Conservation (phyloP, 2,329 filamentous ascomycete species). For the Diaporthe ampelina region DNA sequence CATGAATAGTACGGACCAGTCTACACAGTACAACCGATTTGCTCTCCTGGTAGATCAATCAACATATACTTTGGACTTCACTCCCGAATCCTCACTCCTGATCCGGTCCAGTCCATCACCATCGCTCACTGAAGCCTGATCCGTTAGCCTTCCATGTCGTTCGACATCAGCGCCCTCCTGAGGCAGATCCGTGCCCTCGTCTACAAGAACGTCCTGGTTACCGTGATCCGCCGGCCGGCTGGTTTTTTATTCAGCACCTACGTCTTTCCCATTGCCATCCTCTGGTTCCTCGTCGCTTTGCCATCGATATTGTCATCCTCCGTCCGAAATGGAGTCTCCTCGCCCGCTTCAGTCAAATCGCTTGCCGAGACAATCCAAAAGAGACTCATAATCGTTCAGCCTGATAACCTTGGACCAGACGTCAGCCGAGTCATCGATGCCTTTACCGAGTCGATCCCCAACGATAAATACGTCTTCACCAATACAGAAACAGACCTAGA, state of each 20-base stretch:
- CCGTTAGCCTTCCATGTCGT: neutral
- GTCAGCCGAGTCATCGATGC: constrained; percentile 9
- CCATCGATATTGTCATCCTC: neutral
- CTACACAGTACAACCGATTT: neutral
- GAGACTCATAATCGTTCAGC: neutral
- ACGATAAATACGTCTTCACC: neutral
- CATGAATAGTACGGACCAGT: neutral
- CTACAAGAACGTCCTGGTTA: constrained; percentile 1
- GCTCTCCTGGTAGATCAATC: neutral
- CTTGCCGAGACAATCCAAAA: neutral
- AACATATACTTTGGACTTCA: neutral
- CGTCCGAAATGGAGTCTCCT: neutral
- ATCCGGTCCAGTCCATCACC: neutral
- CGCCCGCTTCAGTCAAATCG: neutral
- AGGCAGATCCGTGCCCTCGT: neutral
- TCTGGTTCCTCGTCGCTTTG: constrained; percentile 1
- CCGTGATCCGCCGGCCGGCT: neutral
- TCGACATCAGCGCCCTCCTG: neutral
- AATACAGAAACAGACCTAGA: neutral
- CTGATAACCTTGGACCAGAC: constrained; percentile 3
- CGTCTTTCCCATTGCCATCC: neutral
- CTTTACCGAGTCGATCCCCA: constrained; percentile 1
- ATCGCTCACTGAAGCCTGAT: neutral
- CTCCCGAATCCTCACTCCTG: neutral
- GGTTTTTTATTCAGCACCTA: neutral